Evolutionary conservation across 1,284 basidiomycete species (phyloP).

Genomic region (Rhodotorula mucilaginosa): DNA sequence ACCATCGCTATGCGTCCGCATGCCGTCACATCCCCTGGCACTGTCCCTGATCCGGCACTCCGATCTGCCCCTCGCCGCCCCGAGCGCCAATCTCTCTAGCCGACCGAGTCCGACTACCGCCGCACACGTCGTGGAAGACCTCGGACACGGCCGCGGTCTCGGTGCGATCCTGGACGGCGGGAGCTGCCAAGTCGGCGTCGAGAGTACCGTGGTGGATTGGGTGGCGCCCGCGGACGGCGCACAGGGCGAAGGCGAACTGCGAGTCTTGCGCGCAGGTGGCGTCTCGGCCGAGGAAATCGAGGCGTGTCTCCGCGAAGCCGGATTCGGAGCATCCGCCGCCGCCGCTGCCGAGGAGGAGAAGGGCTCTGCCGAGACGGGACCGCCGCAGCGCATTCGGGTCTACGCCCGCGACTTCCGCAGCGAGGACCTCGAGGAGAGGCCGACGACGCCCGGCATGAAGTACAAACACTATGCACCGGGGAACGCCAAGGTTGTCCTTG

Average conservation of each 20-base stretch:
- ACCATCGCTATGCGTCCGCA: constrained; percentile 82
- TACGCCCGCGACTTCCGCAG: constrained; percentile 71
- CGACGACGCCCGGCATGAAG: constrained; percentile 99
- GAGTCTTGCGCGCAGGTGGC: constrained; percentile 87
- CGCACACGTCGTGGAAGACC: constrained; percentile 76
- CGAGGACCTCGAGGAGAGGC: constrained; percentile 59
- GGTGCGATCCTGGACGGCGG: constrained; percentile 90
- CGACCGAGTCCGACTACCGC: constrained; percentile 92
- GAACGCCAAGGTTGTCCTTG: constrained; percentile 74
- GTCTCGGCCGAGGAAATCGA: constrained; percentile 86
- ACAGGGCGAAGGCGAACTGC: constrained; percentile 58
- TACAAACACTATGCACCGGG: constrained; percentile 94
- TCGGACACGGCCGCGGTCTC: constrained; percentile 60
- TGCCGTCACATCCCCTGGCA: constrained; percentile 91
- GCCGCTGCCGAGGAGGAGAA: constrained; percentile 36
- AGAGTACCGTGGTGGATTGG: constrained; percentile 94
- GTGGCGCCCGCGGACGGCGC: constrained; percentile 50
- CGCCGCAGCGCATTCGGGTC: constrained; percentile 55
- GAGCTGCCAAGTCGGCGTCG: constrained; percentile 80
- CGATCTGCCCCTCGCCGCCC: constrained; percentile 81
- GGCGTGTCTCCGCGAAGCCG: constrained; percentile 55
- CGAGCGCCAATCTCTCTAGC: constrained; percentile 92
- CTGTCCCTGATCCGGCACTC: constrained; percentile 78
- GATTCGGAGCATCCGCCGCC: constrained; percentile 31
- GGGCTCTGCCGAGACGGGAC: constrained; percentile 5